These are phyloP conservation scores for Eutypella sp. DNA, from an alignment of 2,329 filamentous ascomycete genomes.

Conservation along the genomic window DNA sequence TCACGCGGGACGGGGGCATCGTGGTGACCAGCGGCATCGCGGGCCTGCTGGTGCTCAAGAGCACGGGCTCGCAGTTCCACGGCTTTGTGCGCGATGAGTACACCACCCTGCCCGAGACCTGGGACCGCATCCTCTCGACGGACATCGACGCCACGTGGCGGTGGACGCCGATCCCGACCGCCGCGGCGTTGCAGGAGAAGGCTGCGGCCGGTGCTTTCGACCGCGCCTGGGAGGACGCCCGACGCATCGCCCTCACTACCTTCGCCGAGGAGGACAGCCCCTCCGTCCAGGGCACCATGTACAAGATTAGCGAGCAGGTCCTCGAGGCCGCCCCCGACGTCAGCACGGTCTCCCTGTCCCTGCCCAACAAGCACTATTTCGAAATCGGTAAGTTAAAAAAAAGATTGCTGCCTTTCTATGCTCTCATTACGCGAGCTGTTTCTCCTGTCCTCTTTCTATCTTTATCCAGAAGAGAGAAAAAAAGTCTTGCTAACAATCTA, in stretches of 20 bases:
- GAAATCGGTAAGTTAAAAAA: constrained; percentile 70
- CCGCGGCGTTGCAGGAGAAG: constrained; percentile 62
- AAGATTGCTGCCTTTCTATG: neutral
- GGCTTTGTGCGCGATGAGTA: constrained; percentile 90
- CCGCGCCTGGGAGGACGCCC: constrained; percentile 69
- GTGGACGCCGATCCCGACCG: constrained; percentile 67
- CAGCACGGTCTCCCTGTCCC: constrained; percentile 69
- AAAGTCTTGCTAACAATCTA: constrained; percentile 1
- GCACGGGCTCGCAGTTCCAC: constrained; percentile 93
- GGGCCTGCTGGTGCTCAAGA: constrained; percentile 87
- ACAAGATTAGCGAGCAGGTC: constrained; percentile 93
- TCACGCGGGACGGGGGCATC: constrained; percentile 65
- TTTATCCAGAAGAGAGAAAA: too few relatives aligned
- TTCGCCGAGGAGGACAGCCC: constrained; percentile 90
- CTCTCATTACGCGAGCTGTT: neutral
- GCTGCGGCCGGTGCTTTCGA: constrained; percentile 65
- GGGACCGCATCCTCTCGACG: constrained; percentile 93
- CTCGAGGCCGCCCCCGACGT: constrained; percentile 69
- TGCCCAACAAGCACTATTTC: constrained; percentile 99
- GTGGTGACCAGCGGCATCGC: constrained; percentile 72
- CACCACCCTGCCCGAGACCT: constrained; percentile 84
- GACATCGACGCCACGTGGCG: constrained; percentile 84
- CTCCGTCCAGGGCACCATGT: constrained; percentile 96
- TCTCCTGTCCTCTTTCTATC: neutral
- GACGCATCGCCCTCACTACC: constrained; percentile 79